Evolutionary conservation across 2,329 filamentous ascomycete genomes (phyloP).

Genomic region (Pseudocercospora fuligena): DNA sequence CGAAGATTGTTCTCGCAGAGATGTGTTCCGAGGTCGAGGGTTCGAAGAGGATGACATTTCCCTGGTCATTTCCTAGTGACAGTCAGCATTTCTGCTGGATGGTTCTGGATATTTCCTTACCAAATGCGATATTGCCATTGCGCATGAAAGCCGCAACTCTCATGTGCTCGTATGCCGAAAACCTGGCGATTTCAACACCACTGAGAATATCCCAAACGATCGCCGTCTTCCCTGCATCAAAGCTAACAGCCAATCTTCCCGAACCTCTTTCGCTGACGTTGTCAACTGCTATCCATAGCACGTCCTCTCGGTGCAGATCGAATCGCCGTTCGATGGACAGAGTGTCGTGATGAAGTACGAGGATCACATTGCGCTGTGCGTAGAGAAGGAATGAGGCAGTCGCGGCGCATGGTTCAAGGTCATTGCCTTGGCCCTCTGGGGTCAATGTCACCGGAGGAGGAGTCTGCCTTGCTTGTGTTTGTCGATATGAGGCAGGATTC

Average conservation of each 20-base stretch:
- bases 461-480: conserved; percentile 26
- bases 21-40: conserved; percentile 91
- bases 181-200: conserved; percentile 87
- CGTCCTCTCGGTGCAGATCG: conserved; percentile 78
- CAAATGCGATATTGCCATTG: conserved; percentile 95
- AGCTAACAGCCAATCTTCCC: conserved; percentile 87
- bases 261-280: conserved; percentile 86
- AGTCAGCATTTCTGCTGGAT: neutral
- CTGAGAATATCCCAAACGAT: conserved; percentile 97
- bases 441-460: conserved; percentile 52
- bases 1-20: conserved; percentile 88
- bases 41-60: conserved; percentile 93
- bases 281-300: conserved; percentile 84
- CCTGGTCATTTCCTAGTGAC: conserved; percentile 79
- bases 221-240: conserved; percentile 86
- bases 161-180: conserved; percentile 86
- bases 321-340: conserved; percentile 87
- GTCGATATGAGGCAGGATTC: conserved; percentile 15
- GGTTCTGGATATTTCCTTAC: conserved; percentile 57
- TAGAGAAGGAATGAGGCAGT: conserved; percentile 92
- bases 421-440: conserved; percentile 52
- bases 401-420: conserved; percentile 86
- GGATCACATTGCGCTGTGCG: conserved; percentile 77
- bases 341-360: conserved; percentile 91
- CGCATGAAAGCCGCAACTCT: conserved; percentile 91